Base-by-base conservation (phyloP, 208 protist species). In the Acanthamoeba triangularis region DNA sequence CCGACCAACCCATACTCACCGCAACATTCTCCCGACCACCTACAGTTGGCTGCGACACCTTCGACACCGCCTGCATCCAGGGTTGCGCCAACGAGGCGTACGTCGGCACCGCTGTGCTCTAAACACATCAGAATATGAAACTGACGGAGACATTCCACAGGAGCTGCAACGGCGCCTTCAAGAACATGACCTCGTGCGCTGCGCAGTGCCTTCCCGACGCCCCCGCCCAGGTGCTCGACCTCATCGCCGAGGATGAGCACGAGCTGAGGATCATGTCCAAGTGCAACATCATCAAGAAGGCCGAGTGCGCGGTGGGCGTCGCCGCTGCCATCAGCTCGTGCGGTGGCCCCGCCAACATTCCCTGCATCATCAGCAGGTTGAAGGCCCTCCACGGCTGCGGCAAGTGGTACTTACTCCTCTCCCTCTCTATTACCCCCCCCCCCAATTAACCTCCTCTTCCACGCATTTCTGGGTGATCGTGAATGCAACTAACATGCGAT, bases 271-370 rank as follows among this genome's bases (percentile, higher is more conserved):
- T 74, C 28, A 74, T 74, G 67, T 74, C 67, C 67, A 74, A 74
- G 33, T 74, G 67, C 33, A 74, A 74, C 67, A 74, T 74, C 67
- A 74, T 74, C 67, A 30, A 74, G 67, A 74, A 74, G 67, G 67
- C 67, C 28, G 33, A 74, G 67, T 74, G 67, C 67, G 67, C 67
- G 28, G 33, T 37, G 16, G 67, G 67, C 67, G 33, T 74, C 14
- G 67, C 67, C 7, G 67, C 25, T 25, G 67, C 67, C 67, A 74
- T 74, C 28, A 37, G 28, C 67, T 30, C 67, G 20, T 74, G 67
- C 67, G 67, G 67, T 37, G 67, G 67, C 33, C 16, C 28, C 28
- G 67, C 14, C 20, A 37, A 74, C 67, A 74, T 74, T 8, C 67
- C 67, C 67, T 74, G 67, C 67, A 74, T 74, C 67, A 74, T 74